These are phyloP conservation scores for Blastobotrys muscicola DNA, from an alignment of 805 yeast genomes.

Conservation along the genomic window DNA sequence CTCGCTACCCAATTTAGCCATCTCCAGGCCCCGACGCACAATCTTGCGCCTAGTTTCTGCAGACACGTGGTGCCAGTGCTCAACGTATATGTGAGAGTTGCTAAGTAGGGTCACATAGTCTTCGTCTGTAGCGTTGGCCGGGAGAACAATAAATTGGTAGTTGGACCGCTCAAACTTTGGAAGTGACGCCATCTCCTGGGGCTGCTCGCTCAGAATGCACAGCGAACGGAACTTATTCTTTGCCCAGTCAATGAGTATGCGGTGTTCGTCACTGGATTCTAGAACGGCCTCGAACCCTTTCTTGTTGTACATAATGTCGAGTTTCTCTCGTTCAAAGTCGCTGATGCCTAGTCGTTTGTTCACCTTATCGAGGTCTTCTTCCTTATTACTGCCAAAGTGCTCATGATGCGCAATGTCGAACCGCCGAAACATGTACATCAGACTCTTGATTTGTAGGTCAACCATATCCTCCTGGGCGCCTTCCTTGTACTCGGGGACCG, in stretches of 20 bases:
- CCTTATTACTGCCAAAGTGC: conserved; percentile 27
- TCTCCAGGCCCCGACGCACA: conserved; percentile 28
- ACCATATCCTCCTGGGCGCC: conserved; percentile 47
- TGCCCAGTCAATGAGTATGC: conserved; percentile 55
- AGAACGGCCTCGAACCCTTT: conserved; percentile 34
- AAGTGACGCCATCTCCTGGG: conserved; percentile 30
- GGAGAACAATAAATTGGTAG: conserved; percentile 31
- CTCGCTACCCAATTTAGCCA: conserved; percentile 5
- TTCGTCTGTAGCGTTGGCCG: conserved; percentile 35
- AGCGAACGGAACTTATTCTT: conserved; percentile 58
- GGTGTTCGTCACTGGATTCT: conserved; percentile 43
- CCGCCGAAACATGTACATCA: conserved; percentile 49
- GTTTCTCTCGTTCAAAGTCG: conserved; percentile 28
- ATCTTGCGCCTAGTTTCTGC: conserved; percentile 32
- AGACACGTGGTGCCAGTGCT: conserved; percentile 37
- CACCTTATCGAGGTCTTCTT: background rate
- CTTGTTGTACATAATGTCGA: conserved; percentile 49
- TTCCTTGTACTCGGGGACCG: conserved; percentile 40
- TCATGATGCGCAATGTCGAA: conserved; percentile 35
- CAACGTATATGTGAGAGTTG: conserved; percentile 44
- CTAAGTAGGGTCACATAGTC: conserved; percentile 39
- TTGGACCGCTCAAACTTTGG: conserved; percentile 25
- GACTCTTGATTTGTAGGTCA: conserved; percentile 51
- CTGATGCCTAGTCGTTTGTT: background rate
- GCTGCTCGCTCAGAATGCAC: conserved; percentile 44